A percentile compares a stretch with the other conserved stretches of the same genome.
These are phyloP conservation scores for Hebeloma cylindrosporum DNA, from an alignment of 768 basidiomycete genomes.

Conservation along the genomic window DNA sequence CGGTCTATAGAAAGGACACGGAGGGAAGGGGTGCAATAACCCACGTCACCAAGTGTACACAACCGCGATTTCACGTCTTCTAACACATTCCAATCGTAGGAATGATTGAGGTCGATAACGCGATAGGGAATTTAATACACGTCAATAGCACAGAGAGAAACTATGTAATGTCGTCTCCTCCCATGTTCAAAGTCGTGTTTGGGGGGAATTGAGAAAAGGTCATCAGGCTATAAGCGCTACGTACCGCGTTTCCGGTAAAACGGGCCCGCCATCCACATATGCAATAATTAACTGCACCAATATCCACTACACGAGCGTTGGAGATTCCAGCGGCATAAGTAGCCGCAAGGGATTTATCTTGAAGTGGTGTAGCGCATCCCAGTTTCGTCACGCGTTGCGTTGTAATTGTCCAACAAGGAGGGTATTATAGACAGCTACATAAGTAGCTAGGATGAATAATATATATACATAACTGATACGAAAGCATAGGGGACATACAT, in stretches of 20 bases:
- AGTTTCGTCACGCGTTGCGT: slow-evolving; percentile 76
- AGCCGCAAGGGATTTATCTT: slow-evolving; percentile 91
- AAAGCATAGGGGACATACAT: slow-evolving; percentile 11
- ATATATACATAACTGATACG: slow-evolving; percentile 22
- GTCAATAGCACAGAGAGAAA: slow-evolving; percentile 79
- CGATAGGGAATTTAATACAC: slow-evolving; percentile 83
- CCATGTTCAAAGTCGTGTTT: slow-evolving; percentile 82
- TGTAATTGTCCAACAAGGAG: slow-evolving; percentile 51
- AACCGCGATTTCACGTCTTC: slow-evolving; percentile 86
- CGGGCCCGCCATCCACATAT: slow-evolving; percentile 92
- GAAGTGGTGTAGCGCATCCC: slow-evolving; percentile 82
- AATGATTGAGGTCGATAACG: slow-evolving; percentile 71
- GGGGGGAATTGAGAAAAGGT: background rate
- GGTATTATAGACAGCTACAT: background rate
- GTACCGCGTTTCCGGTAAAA: slow-evolving; percentile 85
- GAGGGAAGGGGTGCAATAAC: slow-evolving; percentile 23
- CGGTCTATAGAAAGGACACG: slow-evolving; percentile 52
- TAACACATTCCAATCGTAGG: slow-evolving; percentile 89
- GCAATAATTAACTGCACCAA: slow-evolving; percentile 90
- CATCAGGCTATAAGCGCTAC: slow-evolving; percentile 17
- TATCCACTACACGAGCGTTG: slow-evolving; percentile 93
- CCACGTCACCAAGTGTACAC: slow-evolving; percentile 86
- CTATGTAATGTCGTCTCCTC: slow-evolving; percentile 93
- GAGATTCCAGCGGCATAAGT: slow-evolving; percentile 96
- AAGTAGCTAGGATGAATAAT: slow-evolving; percentile 4